Percentiles rank a stretch among this genome's conserved stretches.
phyloP scores from a whole-genome alignment of 345 rosid genomes.

The Eutrema heterophyllum region DNA sequence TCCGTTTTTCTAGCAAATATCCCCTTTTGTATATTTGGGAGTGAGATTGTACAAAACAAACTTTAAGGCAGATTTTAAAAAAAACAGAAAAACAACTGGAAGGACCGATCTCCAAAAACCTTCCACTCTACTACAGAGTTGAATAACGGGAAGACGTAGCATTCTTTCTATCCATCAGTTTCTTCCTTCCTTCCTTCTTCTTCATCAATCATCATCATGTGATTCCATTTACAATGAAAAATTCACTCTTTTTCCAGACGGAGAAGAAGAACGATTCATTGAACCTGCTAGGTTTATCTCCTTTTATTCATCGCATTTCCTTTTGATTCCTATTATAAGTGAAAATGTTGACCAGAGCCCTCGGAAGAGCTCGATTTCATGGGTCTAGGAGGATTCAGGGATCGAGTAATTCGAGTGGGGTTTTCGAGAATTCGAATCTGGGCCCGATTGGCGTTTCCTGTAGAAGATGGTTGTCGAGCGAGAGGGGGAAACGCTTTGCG shows the following conservation, averaged over 20 bases:
- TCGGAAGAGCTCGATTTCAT: conserved; percentile 18
- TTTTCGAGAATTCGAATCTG: not conserved
- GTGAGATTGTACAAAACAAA: not conserved
- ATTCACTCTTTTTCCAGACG: not conserved
- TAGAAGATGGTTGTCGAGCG: conserved; percentile 22
- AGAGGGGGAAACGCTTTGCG: conserved; percentile 40
- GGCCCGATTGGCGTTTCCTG: conserved; percentile 1
- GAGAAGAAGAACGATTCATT: conserved; percentile 13
- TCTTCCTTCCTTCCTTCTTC: conserved; percentile 3
- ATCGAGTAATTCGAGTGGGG: not conserved
- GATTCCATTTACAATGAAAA: conserved; percentile 6
- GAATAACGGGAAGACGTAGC: conserved; percentile 28
- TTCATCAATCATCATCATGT: not conserved
- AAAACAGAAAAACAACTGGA: not conserved
- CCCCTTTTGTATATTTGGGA: not conserved
- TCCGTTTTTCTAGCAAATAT: not conserved
- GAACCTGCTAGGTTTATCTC: not conserved
- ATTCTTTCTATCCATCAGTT: conserved; percentile 29
- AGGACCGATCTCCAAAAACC: not conserved
- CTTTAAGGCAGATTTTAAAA: not conserved
- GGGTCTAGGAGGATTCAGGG: not conserved
- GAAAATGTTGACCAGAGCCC: conserved; percentile 26
- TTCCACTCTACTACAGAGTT: not conserved
- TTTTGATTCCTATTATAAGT: not conserved
- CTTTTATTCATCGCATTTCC: not conserved